These are phyloP conservation scores for Aaosphaeria arxii DNA, from an alignment of 2,329 filamentous ascomycete species.

Conservation along the genomic window DNA sequence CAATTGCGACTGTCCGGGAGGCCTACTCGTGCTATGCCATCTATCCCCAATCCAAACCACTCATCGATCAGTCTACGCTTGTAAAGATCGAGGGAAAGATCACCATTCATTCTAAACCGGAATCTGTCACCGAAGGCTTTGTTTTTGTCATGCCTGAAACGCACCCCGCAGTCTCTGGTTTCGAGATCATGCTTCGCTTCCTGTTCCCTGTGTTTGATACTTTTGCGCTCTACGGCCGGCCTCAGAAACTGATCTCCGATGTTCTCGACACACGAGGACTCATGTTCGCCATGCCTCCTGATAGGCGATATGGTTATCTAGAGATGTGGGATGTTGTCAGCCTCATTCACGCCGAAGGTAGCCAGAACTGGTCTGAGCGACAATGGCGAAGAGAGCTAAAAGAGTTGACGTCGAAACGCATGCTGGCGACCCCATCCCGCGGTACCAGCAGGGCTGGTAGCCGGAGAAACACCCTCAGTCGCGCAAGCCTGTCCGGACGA, in stretches of 20 bases:
- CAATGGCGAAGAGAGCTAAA: slow-evolving; percentile 91
- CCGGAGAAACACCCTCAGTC: slow-evolving; percentile 44
- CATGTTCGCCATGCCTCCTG: slow-evolving; percentile 97
- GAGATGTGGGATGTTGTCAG: slow-evolving; percentile 82
- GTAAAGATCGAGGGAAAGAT: slow-evolving; percentile 92
- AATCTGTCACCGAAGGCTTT: slow-evolving; percentile 82
- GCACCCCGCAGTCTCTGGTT: slow-evolving; percentile 86
- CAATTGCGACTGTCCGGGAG: slow-evolving; percentile 88
- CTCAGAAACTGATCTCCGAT: slow-evolving; percentile 81
- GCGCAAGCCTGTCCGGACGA: slow-evolving; percentile 32
- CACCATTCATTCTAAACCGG: slow-evolving; percentile 76
- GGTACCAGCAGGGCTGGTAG: slow-evolving; percentile 39
- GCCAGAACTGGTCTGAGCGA: slow-evolving; percentile 73
- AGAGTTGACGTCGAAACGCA: slow-evolving; percentile 77
- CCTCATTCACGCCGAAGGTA: slow-evolving; percentile 76
- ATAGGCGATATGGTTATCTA: slow-evolving; percentile 83
- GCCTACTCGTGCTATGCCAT: slow-evolving; percentile 92
- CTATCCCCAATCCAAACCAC: slow-evolving; percentile 88
- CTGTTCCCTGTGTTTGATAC: slow-evolving; percentile 93
- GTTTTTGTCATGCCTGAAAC: slow-evolving; percentile 98
- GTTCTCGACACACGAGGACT: slow-evolving; percentile 81
- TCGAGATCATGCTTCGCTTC: slow-evolving; percentile 92
- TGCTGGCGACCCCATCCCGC: slow-evolving; percentile 49
- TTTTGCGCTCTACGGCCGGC: slow-evolving; percentile 87
- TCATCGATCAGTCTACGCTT: slow-evolving; percentile 92